These are phyloP conservation scores for Lagerstroemia fauriei DNA, from an alignment of 441 rosid genomes.

Conservation along the genomic window DNA sequence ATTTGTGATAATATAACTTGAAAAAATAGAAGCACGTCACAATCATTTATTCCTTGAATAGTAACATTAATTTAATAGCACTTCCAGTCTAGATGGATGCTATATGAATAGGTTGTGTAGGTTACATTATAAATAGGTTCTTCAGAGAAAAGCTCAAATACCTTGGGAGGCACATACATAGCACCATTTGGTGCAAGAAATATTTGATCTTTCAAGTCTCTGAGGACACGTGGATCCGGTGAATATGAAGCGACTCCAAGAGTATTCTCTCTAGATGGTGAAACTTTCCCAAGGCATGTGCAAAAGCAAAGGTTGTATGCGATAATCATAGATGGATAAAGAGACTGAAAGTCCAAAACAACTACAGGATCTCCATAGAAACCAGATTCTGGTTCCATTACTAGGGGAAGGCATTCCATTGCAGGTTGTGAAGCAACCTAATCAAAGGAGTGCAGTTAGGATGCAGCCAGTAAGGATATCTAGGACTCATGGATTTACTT, in stretches of 20 bases:
- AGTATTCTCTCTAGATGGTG: slow-evolving; percentile 58
- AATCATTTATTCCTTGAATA: not conserved
- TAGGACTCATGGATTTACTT: not conserved
- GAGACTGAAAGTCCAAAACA: slow-evolving; percentile 97
- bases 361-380: slow-evolving; percentile 92
- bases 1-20: not conserved
- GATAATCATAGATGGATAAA: slow-evolving; percentile 96
- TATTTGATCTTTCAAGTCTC: slow-evolving; percentile 59
- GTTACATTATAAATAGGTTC: not conserved
- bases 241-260: slow-evolving; percentile 82
- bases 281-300: slow-evolving; percentile 87
- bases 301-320: slow-evolving; percentile 95
- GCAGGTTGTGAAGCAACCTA: slow-evolving; percentile 99
- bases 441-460: slow-evolving; percentile 17
- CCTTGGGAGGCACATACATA: slow-evolving; percentile 80
- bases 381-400: slow-evolving; percentile 97
- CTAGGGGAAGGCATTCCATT: slow-evolving; percentile 97
- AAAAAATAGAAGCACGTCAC: not conserved
- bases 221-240: slow-evolving; percentile 56
- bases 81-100: not conserved
- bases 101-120: not conserved
- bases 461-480: not conserved
- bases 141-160: slow-evolving; percentile 27
- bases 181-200: slow-evolving; percentile 78
- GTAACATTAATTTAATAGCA: not conserved